Evolutionary conservation across 768 basidiomycete species (phyloP).

Genomic region (Megacollybia marginata): DNA sequence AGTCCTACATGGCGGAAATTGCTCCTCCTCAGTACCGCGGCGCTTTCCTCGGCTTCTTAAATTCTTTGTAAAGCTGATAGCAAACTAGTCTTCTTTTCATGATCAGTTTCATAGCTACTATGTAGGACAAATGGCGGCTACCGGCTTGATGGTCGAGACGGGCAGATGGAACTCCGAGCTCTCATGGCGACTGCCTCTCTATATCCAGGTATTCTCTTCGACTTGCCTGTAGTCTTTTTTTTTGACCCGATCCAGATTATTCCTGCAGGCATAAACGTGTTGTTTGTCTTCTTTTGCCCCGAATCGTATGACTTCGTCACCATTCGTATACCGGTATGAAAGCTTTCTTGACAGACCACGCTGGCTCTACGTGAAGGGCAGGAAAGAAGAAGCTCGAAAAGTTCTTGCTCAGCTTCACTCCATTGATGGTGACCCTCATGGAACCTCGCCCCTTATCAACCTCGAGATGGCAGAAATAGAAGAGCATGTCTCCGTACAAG

Average conservation of each 20-base stretch:
- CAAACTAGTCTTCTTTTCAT: background rate
- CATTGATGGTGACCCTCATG: conserved; percentile 31
- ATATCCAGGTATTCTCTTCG: conserved; percentile 30
- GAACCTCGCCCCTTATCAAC: conserved; percentile 41
- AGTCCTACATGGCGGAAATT: conserved; percentile 45
- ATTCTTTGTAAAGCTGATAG: conserved; percentile 35
- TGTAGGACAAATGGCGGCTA: conserved; percentile 47
- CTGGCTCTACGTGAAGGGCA: conserved; percentile 45
- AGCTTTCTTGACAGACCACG: conserved; percentile 28
- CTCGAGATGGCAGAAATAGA: conserved; percentile 48
- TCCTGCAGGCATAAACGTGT: conserved; percentile 39
- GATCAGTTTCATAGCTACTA: conserved; percentile 29
- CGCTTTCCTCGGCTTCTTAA: conserved; percentile 42
- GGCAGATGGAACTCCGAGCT: conserved; percentile 31
- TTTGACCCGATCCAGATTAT: conserved; percentile 21
- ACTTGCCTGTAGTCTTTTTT: background rate
- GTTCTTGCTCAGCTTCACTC: conserved; percentile 45
- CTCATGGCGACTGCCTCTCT: conserved; percentile 45
- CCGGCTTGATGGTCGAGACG: conserved; percentile 49
- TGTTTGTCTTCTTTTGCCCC: conserved; percentile 39
- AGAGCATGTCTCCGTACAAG: conserved; percentile 40
- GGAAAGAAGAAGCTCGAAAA: conserved; percentile 29
- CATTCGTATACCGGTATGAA: background rate
- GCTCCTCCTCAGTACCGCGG: conserved; percentile 41
- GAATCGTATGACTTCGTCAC: conserved; percentile 32